phyloP scores from a whole-genome alignment of 2,329 filamentous ascomycete species.

The Arthrobotrys iridis region DNA sequence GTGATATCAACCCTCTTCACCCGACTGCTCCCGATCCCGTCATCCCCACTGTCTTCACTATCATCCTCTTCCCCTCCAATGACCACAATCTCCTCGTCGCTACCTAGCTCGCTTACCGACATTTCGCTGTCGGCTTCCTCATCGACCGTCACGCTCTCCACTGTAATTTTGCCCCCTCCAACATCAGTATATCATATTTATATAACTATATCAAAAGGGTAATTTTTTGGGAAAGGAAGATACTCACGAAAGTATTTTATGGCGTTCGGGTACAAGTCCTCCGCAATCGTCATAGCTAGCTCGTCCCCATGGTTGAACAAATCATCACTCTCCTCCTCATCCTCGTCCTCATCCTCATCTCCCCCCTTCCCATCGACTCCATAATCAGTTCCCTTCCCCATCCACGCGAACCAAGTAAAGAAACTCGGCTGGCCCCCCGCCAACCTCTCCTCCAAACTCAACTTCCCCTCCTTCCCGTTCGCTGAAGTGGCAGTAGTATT shows the following conservation, averaged over 20 bases:
- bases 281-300: constrained; percentile 79
- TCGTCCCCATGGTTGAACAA: constrained; percentile 90
- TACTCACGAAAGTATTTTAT: constrained; percentile 89
- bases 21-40: constrained; percentile 60
- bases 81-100: constrained; percentile 64
- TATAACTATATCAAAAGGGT: not conserved
- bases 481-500: constrained; percentile 61
- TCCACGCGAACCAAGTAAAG: constrained; percentile 57
- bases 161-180: constrained; percentile 62
- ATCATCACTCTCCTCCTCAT: constrained; percentile 74
- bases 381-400: constrained; percentile 59
- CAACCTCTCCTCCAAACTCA: constrained; percentile 68
- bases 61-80: constrained; percentile 65
- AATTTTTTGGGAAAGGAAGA: not conserved
- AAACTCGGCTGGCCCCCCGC: constrained; percentile 60
- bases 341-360: constrained; percentile 66
- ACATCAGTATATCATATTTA: not conserved
- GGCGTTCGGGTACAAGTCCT: constrained; percentile 88
- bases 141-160: constrained; percentile 75
- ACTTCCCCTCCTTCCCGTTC: constrained; percentile 66
- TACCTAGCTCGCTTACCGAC: constrained; percentile 66
- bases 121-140: constrained; percentile 68
- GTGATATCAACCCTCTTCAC: constrained; percentile 54
- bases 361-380: constrained; percentile 64
- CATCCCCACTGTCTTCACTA: constrained; percentile 63